Evolutionary conservation across 176 grass and related monocot species (phyloP).

Genomic region (Eragrostis nindensis): DNA sequence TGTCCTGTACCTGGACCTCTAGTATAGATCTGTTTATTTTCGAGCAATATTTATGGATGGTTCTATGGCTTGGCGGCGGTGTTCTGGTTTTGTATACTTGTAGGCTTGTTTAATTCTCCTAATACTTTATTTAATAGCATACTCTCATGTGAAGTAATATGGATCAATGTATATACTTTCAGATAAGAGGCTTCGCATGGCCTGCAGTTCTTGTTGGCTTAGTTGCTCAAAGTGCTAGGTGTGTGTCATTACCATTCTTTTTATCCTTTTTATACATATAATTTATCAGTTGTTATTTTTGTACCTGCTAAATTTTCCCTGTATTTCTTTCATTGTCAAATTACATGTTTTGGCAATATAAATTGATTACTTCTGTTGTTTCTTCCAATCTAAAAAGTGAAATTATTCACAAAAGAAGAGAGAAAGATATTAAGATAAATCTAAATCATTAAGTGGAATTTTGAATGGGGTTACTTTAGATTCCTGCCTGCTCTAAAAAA

Average conservation of each 20-base stretch:
- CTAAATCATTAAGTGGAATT: background rate
- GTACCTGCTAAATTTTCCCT: background rate
- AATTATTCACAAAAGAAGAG: background rate
- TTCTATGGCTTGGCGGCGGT: background rate
- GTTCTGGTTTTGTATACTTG: background rate
- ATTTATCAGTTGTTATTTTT: slow-evolving; percentile 3
- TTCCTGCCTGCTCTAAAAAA: background rate
- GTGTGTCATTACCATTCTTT: slow-evolving; percentile 31
- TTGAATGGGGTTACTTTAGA: background rate
- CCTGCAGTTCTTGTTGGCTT: slow-evolving; percentile 96
- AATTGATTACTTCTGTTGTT: background rate
- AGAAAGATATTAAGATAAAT: background rate
- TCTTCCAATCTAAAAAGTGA: slow-evolving; percentile 17
- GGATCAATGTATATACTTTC: slow-evolving; percentile 41
- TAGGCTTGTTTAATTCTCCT: background rate
- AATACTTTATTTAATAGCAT: slow-evolving; percentile 20
- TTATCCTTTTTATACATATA: slow-evolving; percentile 18
- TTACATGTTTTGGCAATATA: background rate
- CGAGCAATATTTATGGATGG: background rate
- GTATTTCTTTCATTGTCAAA: slow-evolving; percentile 11
- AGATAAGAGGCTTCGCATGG: slow-evolving; percentile 98
- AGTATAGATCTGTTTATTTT: background rate
- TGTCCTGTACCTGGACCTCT: background rate
- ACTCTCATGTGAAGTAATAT: slow-evolving; percentile 36
- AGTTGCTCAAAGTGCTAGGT: slow-evolving; percentile 99